Base-by-base conservation (phyloP, 305 asterid genomes). In the Fraxinus baroniana region DNA sequence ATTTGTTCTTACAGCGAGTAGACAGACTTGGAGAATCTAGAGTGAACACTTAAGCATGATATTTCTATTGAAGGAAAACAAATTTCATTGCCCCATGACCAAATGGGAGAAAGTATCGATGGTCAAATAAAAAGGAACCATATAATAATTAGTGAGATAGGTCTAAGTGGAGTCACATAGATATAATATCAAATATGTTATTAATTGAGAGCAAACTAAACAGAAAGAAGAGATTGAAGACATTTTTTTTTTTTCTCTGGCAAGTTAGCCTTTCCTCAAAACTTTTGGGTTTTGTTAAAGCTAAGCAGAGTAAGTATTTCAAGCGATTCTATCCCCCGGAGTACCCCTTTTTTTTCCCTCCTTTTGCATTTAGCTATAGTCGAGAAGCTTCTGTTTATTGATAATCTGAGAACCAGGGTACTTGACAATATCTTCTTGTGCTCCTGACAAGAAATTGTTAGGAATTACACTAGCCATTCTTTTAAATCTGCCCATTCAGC, bases 381-480 rank as follows among this genome's bases (percentile, higher is more conserved):
- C 1, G 30, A n/a, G 74, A 80, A 77, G 72, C 80, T 80, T 39
- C 81, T 75, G 24, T 72, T 32, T 72, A 66, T 55, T 82, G 66
- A 66, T 79, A 66, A 55, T 75, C 62, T 57, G 55, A 80, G 70
- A 86, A 60, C 74, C 37, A 35, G 52, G 37, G 66, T 78, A 46
- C 79, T 74, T 78, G 80, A 62, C 57, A 81, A 68, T 80, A 83
- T 57, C 17, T 44, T 70, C 52, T 55, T 77, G 62, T 46, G 80
- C 64, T 73, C 82, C 78, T 79, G 82, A 52, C 77, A 71, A 77
- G 79, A 76, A 57, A 80, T 70, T 76, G 80, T 49, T 78, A 64
- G 30, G 60, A 44, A 78, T 62, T 79, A 74, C 30, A 76, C 12
- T 39, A 33, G 74, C 68, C 64, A 64, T 80, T 26, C 28, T 37